Evolutionary conservation across 371 early-diverging fungal species (phyloP).

Genomic region (Funneliformis caledonium): DNA sequence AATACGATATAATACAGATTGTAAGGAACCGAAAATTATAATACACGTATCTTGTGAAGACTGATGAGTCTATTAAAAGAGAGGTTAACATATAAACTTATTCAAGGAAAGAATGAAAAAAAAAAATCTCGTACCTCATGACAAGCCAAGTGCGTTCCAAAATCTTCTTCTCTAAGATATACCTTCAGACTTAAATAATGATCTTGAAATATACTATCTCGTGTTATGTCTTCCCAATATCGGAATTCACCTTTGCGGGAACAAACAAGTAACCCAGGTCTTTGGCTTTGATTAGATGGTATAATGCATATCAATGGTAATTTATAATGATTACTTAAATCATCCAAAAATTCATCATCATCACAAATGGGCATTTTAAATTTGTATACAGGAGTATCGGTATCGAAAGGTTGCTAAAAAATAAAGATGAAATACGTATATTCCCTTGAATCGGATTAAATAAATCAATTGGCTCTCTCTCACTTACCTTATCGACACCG

Average conservation of each 20-base stretch:
- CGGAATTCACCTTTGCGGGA: slow-evolving; percentile 31
- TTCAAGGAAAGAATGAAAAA: not conserved
- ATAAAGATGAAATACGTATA: not conserved
- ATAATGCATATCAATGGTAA: slow-evolving; percentile 30
- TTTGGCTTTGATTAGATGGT: not conserved
- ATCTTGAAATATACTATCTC: not conserved
- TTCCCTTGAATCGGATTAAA: not conserved
- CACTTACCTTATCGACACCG: slow-evolving; percentile 1
- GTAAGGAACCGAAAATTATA: slow-evolving; percentile 27
- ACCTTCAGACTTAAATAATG: slow-evolving; percentile 22
- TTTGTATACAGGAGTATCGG: not conserved
- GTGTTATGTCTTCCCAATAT: slow-evolving; percentile 30
- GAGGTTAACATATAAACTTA: not conserved
- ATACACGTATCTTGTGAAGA: not conserved
- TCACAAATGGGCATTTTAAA: slow-evolving; percentile 22
- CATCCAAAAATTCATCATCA: not conserved
- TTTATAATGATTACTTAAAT: not conserved
- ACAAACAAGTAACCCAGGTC: slow-evolving; percentile 32
- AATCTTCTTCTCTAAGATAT: slow-evolving; percentile 25
- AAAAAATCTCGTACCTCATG: slow-evolving; percentile 16
- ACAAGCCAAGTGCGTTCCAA: slow-evolving; percentile 13
- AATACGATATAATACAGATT: slow-evolving; percentile 10
- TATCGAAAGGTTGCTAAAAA: not conserved
- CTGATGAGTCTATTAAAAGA: not conserved
- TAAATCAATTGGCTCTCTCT: not conserved